Conservation (phyloP, 2,329 filamentous ascomycete species). For the Trematosphaeria pertusa region DNA sequence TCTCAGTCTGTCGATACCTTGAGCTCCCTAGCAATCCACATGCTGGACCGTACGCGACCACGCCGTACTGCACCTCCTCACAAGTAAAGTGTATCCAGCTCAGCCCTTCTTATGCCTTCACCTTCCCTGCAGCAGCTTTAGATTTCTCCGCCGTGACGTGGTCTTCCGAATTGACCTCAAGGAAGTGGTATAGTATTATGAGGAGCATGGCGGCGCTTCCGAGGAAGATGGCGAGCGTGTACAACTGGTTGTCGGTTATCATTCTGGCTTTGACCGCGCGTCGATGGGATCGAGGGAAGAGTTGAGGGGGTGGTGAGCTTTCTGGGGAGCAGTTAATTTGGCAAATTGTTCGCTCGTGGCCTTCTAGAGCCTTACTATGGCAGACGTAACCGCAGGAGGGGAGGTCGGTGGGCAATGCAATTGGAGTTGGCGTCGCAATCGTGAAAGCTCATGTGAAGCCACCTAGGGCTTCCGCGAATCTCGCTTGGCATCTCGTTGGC, state of each 20-base stretch:
- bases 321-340: conserved; percentile 26
- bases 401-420: conserved; percentile 4
- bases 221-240: conserved; percentile 90
- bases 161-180: conserved; percentile 87
- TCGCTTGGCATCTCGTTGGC: conserved; percentile 13
- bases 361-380: no score
- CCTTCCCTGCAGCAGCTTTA: conserved; percentile 35
- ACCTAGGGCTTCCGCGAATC: conserved; percentile 27
- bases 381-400: background rate
- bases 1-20: background rate
- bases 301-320: conserved; percentile 16
- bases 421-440: conserved; percentile 3
- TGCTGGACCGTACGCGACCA: no score
- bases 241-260: conserved; percentile 94
- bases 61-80: no score
- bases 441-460: conserved; percentile 18
- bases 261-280: conserved; percentile 64
- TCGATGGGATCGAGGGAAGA: conserved; percentile 21
- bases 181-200: conserved; percentile 94
- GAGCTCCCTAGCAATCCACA: no score
- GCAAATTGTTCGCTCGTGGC: no score
- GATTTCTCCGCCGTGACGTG: conserved; percentile 37
- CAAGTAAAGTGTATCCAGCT: no score
- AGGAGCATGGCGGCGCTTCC: conserved; percentile 89
- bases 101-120: conserved; percentile 31